Base-by-base conservation (phyloP, 768 basidiomycete genomes). In the Pisolithus microcarpus region DNA sequence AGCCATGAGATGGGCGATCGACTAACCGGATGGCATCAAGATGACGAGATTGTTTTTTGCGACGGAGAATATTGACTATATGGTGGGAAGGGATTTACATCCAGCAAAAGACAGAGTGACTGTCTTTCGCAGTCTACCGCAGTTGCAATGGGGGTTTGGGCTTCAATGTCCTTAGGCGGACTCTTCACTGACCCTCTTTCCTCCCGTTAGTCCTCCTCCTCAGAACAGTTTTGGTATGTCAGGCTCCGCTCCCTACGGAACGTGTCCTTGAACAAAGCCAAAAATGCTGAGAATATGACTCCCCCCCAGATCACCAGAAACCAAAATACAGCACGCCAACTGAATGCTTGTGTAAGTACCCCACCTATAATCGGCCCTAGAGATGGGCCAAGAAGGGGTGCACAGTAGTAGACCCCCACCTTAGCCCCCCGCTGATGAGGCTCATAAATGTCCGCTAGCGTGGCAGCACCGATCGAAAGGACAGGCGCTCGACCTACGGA, bases 271-370 rank as follows among this genome's bases (percentile, higher is more conserved):
- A 92, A 89, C 60, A 84, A 68, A n/a, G 84, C 63, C 31, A 87
- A 52, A 65, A 90, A 89, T 15, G 75, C 68, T 19, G 78, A 37
- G 51, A 80, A 71, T 50, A 76, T 78, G 13, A 74, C 40, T 0
- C 80, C 82, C 5, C 79, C 78, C 56, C 82, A 75, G 26, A 85
- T 82, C 1, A 78, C 72, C 34, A 93, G 73, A 62, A 93, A 91
- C 80, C 87, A 93, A 67, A 95, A 91, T 1, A 87, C 79, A 0
- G 85, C 81, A 31, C 91, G 79, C 93, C 93, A 95, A 52, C 69
- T 73, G 61, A 84, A 80, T 0, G 72, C 77, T 49, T 82, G 75
- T 0, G 87, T 82, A 4, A 91, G 70, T 0, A 68, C 77, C 1
- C 89, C 87, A 5, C 88, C 88, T 31, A 90, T 58, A 28, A 90